These are phyloP conservation scores for Aspergillus sp. DNA, from an alignment of 2,329 filamentous ascomycete species.

Conservation along the genomic window DNA sequence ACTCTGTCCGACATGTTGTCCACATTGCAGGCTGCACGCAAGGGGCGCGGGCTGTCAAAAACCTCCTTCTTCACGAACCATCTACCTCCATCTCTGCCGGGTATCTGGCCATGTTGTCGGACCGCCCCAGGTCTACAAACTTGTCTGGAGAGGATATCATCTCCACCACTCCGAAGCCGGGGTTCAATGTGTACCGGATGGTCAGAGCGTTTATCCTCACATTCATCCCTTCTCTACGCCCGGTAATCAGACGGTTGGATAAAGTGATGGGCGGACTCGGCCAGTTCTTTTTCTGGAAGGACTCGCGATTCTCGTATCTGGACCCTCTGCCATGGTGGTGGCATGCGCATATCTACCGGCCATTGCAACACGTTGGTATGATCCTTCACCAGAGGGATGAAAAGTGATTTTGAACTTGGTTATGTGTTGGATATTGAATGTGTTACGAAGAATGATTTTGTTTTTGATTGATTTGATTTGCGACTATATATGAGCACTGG, in stretches of 20 bases:
- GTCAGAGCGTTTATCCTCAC: background rate
- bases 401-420: conserved; percentile 25
- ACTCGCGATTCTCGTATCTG: conserved; percentile 50
- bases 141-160: conserved; percentile 1
- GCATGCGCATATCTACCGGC: conserved; percentile 50
- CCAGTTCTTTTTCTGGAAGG: conserved; percentile 49
- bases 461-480: too few species aligned
- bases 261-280: conserved; percentile 15
- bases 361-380: conserved; percentile 26
- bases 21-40: conserved; percentile 29
- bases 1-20: conserved; percentile 28
- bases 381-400: conserved; percentile 35
- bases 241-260: conserved; percentile 15
- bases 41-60: conserved; percentile 19
- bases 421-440: too few species aligned
- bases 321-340: conserved; percentile 56
- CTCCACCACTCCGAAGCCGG: background rate
- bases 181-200: background rate
- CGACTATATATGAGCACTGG: too few species aligned
- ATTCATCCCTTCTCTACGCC: conserved; percentile 9
- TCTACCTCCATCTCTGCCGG: conserved; percentile 16
- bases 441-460: too few species aligned
- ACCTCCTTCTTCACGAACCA: conserved; percentile 26
- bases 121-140: conserved; percentile 7
- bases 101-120: conserved; percentile 22